These are phyloP conservation scores for Xylariaceae sp. DNA, from an alignment of 2,329 filamentous ascomycete species.

Conservation along the genomic window DNA sequence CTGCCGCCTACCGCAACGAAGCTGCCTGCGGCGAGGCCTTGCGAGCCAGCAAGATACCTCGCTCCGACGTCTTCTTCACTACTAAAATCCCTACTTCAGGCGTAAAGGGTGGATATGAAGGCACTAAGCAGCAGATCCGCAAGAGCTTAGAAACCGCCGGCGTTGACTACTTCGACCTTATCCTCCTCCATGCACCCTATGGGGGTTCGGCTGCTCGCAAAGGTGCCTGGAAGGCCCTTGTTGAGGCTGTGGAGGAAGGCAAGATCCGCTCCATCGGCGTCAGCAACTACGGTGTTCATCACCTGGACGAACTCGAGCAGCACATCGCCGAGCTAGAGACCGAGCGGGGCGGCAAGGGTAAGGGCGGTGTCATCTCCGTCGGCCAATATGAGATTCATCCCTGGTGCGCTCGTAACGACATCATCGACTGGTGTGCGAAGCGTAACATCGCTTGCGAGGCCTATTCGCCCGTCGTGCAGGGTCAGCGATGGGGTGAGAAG, in stretches of 20 bases:
- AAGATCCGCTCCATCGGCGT: constrained; percentile 68
- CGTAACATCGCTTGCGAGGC: constrained; percentile 68
- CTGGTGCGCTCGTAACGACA: constrained; percentile 81
- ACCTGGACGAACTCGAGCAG: constrained; percentile 65
- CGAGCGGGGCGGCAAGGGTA: constrained; percentile 66
- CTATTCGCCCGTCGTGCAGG: constrained; percentile 68
- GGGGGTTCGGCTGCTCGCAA: constrained; percentile 63
- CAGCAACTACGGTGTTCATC: constrained; percentile 70
- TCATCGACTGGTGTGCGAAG: constrained; percentile 76
- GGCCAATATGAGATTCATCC: constrained; percentile 92
- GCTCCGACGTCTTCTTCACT: constrained; percentile 61
- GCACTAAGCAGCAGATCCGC: constrained; percentile 68
- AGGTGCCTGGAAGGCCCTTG: constrained; percentile 66
- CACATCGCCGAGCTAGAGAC: constrained; percentile 67
- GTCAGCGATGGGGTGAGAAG: constrained; percentile 73
- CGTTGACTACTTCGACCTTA: constrained; percentile 71
- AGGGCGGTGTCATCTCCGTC: constrained; percentile 77
- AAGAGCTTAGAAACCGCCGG: constrained; percentile 67
- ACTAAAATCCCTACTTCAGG: constrained; percentile 57
- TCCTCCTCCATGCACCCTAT: constrained; percentile 68
- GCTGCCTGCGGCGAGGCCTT: constrained; percentile 55
- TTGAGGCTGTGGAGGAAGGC: constrained; percentile 67
- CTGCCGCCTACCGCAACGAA: constrained; percentile 60
- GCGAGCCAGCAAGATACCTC: constrained; percentile 48
- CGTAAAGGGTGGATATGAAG: constrained; percentile 61